A percentile compares a stretch with the other conserved stretches of the same genome.
These are phyloP conservation scores for Eutrema yunnanense DNA, from an alignment of 345 rosid genomes.

Conservation along the genomic window DNA sequence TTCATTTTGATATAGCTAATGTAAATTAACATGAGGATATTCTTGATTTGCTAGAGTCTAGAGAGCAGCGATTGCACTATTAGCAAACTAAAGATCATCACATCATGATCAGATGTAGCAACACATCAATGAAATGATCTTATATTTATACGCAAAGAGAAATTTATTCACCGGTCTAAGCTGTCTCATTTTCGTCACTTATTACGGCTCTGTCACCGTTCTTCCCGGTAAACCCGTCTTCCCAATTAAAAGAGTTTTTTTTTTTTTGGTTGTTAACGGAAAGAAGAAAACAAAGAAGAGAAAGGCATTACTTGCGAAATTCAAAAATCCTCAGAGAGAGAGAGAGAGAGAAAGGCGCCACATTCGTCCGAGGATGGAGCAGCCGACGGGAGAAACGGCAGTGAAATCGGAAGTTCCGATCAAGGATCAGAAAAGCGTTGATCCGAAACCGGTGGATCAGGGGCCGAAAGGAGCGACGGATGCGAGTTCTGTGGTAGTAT, in stretches of 20 bases:
- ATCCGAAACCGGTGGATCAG: constrained; percentile 20
- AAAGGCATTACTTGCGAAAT: background rate
- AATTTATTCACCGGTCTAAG: constrained; percentile 14
- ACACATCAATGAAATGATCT: no score
- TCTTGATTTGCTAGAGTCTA: no score
- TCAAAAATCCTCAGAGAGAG: background rate
- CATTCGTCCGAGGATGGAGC: constrained; percentile 35
- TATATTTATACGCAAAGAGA: no score
- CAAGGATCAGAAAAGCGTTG: constrained; percentile 25
- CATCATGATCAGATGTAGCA: no score
- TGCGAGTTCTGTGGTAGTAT: constrained; percentile 19
- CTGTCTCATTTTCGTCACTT: background rate
- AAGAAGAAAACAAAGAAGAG: background rate
- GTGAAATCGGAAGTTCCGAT: constrained; percentile 48
- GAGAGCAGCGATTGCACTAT: no score
- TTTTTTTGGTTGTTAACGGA: background rate
- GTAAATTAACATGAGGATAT: no score
- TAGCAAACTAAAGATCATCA: no score
- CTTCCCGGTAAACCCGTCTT: constrained; percentile 21
- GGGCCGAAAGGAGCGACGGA: constrained; percentile 29
- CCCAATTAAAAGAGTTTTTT: background rate
- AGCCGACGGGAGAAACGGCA: constrained; percentile 34
- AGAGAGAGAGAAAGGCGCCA: background rate
- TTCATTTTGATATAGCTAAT: no score
- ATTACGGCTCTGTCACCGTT: constrained; percentile 18